These are phyloP conservation scores for Phylloporus scabripes DNA, from an alignment of 768 basidiomycete genomes.

Conservation along the genomic window DNA sequence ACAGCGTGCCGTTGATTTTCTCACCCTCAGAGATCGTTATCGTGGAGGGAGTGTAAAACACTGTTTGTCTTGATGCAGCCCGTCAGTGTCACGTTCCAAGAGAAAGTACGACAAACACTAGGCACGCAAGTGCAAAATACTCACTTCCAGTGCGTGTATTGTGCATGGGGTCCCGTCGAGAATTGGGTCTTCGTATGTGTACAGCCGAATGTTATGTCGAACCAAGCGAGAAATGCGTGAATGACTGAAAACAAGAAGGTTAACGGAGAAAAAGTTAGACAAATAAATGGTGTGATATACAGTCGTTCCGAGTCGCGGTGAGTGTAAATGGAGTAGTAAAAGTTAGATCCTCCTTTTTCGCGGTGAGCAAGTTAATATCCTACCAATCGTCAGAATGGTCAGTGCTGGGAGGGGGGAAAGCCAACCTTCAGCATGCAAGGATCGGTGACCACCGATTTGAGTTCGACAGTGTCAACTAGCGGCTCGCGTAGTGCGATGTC, in stretches of 20 bases:
- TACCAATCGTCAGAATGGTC: conserved; percentile 27
- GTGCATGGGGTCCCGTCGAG: conserved; percentile 95
- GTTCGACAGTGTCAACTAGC: conserved; percentile 96
- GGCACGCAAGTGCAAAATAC: conserved; percentile 27
- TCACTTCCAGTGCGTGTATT: conserved; percentile 96
- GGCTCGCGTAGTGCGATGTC: conserved; percentile 96
- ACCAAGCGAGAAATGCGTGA: conserved; percentile 99
- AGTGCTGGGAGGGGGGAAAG: neutral
- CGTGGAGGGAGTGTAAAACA: conserved; percentile 90
- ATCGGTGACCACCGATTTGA: conserved; percentile 91
- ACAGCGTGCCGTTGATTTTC: conserved; percentile 61
- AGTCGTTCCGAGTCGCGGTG: conserved; percentile 83
- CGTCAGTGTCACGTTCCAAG: neutral
- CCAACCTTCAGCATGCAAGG: conserved; percentile 83
- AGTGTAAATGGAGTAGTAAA: conserved; percentile 80
- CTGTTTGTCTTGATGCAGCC: conserved; percentile 68
- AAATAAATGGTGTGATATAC: conserved; percentile 41
- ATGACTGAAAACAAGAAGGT: conserved; percentile 51
- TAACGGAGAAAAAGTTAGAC: neutral
- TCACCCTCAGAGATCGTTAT: conserved; percentile 67
- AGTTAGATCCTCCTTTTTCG: conserved; percentile 90
- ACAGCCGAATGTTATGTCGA: conserved; percentile 92
- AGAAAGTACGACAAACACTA: neutral
- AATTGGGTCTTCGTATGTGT: conserved; percentile 95
- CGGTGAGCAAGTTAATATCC: conserved; percentile 88